Evolutionary conservation across 192 early-diverging fungal species (phyloP).

Genomic region (Podila epigama): DNA sequence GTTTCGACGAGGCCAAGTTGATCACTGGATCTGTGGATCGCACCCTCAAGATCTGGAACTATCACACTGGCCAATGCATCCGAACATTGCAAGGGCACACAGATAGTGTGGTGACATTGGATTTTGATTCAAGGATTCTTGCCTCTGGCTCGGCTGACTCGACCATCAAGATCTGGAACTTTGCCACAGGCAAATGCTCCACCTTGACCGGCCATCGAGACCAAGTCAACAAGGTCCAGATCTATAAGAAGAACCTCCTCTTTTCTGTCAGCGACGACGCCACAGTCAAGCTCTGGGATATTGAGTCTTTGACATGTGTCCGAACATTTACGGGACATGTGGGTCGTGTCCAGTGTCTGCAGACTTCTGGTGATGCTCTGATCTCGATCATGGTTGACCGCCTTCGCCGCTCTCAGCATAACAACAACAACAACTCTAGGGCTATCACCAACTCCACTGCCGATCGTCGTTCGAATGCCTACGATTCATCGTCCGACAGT

Average conservation of each 20-base stretch:
- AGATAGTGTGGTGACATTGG: conserved; percentile 82
- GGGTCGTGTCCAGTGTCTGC: conserved; percentile 71
- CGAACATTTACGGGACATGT: conserved; percentile 75
- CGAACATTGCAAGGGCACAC: conserved; percentile 78
- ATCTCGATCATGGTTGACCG: conserved; percentile 30
- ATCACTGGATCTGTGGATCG: conserved; percentile 94
- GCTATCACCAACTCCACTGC: neutral
- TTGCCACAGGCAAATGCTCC: conserved; percentile 66
- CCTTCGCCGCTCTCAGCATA: neutral
- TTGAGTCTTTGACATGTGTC: conserved; percentile 71
- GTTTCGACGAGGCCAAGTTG: conserved; percentile 94
- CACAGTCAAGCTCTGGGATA: conserved; percentile 85
- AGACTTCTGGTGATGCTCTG: conserved; percentile 32
- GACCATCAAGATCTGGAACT: conserved; percentile 88
- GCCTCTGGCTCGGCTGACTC: conserved; percentile 87
- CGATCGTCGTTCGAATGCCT: conserved; percentile 3
- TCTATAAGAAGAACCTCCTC: conserved; percentile 69
- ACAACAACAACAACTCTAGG: neutral
- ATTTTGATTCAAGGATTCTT: conserved; percentile 79
- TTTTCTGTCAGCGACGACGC: conserved; percentile 91
- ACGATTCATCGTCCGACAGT: conserved; percentile 27
- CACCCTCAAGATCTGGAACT: conserved; percentile 93
- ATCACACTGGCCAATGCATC: conserved; percentile 87
- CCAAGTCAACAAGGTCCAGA: conserved; percentile 90
- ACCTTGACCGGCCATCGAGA: conserved; percentile 85